Evolutionary conservation across 2,329 filamentous ascomycete genomes (phyloP).

Genomic region (Tolypocladium pustulatum): DNA sequence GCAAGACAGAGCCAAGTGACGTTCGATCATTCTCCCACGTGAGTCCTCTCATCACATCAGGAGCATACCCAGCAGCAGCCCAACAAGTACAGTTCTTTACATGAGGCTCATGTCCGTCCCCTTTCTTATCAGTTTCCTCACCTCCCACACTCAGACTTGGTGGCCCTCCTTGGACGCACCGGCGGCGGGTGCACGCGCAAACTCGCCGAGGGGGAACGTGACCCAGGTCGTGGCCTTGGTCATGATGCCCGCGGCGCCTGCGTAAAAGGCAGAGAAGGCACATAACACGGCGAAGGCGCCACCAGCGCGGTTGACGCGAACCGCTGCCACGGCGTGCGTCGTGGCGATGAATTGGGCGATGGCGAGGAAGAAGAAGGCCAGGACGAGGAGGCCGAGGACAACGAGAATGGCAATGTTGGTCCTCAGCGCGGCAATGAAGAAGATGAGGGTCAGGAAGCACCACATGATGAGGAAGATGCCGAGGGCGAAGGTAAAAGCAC

Average conservation of each 20-base stretch:
- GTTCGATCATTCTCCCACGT: background rate
- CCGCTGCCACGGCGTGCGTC: constrained; percentile 23
- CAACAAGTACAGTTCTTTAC: background rate
- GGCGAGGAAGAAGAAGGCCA: constrained; percentile 49
- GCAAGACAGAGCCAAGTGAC: background rate
- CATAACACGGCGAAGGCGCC: constrained; percentile 26
- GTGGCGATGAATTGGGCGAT: constrained; percentile 42
- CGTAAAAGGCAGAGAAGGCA: constrained; percentile 27
- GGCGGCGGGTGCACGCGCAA: constrained; percentile 5
- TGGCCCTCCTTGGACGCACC: background rate
- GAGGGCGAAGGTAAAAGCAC: constrained; percentile 36
- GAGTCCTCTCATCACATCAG: background rate
- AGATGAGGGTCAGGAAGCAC: constrained; percentile 48
- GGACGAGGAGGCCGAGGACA: constrained; percentile 46
- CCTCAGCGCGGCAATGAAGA: constrained; percentile 43
- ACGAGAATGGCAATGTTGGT: constrained; percentile 48
- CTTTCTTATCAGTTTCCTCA: background rate
- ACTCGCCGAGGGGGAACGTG: constrained; percentile 27
- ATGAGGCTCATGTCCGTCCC: background rate
- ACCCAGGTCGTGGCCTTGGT: constrained; percentile 28
- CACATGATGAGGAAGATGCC: constrained; percentile 49
- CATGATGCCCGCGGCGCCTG: constrained; percentile 29
- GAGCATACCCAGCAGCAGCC: background rate
- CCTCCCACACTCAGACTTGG: background rate
- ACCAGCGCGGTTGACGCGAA: constrained; percentile 32